These are phyloP conservation scores for Allantophomopsis lycopodina DNA, from an alignment of 2,329 filamentous ascomycete species.

Conservation along the genomic window DNA sequence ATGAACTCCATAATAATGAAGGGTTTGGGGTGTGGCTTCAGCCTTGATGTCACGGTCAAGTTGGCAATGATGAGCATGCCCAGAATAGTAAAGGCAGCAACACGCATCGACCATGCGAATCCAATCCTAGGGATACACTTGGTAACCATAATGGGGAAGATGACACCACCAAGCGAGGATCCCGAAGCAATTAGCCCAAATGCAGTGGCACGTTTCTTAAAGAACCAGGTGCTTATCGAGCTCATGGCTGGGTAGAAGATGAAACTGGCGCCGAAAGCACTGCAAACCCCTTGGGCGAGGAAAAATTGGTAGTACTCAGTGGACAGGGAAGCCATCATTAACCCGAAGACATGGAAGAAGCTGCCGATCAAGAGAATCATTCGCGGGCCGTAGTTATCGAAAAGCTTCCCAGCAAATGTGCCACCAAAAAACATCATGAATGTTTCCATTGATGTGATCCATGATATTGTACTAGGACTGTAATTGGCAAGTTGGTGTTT, in stretches of 20 bases:
- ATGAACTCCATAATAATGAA: slow-evolving; percentile 20
- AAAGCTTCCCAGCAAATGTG: slow-evolving; percentile 48
- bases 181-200: slow-evolving; percentile 34
- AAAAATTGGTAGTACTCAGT: slow-evolving; percentile 39
- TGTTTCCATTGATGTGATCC: slow-evolving; percentile 43
- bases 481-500: slow-evolving; percentile 29
- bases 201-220: slow-evolving; percentile 30
- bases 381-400: slow-evolving; percentile 48
- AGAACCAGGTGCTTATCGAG: slow-evolving; percentile 31
- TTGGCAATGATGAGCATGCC: slow-evolving; percentile 35
- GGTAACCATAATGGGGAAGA: slow-evolving; percentile 47
- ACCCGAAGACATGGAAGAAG: slow-evolving; percentile 41
- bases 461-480: slow-evolving; percentile 41
- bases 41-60: slow-evolving; percentile 34
- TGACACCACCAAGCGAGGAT: slow-evolving; percentile 36
- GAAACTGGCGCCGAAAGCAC: slow-evolving; percentile 28
- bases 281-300: slow-evolving; percentile 30
- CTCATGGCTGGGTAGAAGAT: slow-evolving; percentile 29
- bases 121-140: slow-evolving; percentile 36
- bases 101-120: slow-evolving; percentile 43
- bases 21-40: slow-evolving; percentile 24
- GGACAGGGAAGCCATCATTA: slow-evolving; percentile 50
- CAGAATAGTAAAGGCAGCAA: slow-evolving; percentile 40
- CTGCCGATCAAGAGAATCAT: slow-evolving; percentile 36
- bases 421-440: slow-evolving; percentile 40